Evolutionary conservation across 768 basidiomycete species (phyloP).

Genomic region (Hygrophoropsis aurantiaca): DNA sequence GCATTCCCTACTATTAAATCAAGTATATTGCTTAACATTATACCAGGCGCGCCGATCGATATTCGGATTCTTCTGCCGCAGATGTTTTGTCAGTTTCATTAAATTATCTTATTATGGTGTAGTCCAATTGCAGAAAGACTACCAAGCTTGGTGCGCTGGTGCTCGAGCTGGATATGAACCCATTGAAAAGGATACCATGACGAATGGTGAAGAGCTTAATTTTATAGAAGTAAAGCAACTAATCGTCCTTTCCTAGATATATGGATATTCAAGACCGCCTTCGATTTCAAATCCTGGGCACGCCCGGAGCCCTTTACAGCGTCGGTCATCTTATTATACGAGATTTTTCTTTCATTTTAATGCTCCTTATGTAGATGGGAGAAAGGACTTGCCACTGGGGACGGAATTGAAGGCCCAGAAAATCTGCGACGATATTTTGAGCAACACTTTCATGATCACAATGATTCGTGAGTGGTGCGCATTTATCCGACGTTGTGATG

Average conservation of each 20-base stretch:
- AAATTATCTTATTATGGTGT: slow-evolving; percentile 77
- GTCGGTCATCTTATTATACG: slow-evolving; percentile 38
- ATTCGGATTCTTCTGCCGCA: slow-evolving; percentile 79
- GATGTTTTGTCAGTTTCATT: slow-evolving; percentile 71
- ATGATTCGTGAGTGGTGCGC: slow-evolving; percentile 65
- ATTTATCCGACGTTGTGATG: neutral
- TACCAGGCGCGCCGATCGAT: slow-evolving; percentile 69
- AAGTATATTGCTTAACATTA: slow-evolving; percentile 12
- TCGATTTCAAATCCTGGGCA: slow-evolving; percentile 68
- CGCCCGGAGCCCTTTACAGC: slow-evolving; percentile 56
- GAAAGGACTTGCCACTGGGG: slow-evolving; percentile 60
- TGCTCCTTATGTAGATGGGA: slow-evolving; percentile 54
- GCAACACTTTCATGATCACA: slow-evolving; percentile 77
- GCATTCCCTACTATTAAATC: slow-evolving; percentile 6
- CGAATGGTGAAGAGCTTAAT: slow-evolving; percentile 29
- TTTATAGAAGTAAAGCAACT: neutral
- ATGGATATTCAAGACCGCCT: slow-evolving; percentile 60
- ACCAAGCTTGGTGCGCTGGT: slow-evolving; percentile 60
- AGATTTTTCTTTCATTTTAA: slow-evolving; percentile 2
- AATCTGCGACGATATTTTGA: slow-evolving; percentile 80
- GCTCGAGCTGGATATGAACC: slow-evolving; percentile 50
- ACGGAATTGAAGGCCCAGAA: slow-evolving; percentile 68
- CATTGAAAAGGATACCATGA: slow-evolving; percentile 53
- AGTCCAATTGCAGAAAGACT: slow-evolving; percentile 65
- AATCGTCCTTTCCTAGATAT: slow-evolving; percentile 29